phyloP scores from a whole-genome alignment of 305 asterid species.

The Fraxinus baroniana region DNA sequence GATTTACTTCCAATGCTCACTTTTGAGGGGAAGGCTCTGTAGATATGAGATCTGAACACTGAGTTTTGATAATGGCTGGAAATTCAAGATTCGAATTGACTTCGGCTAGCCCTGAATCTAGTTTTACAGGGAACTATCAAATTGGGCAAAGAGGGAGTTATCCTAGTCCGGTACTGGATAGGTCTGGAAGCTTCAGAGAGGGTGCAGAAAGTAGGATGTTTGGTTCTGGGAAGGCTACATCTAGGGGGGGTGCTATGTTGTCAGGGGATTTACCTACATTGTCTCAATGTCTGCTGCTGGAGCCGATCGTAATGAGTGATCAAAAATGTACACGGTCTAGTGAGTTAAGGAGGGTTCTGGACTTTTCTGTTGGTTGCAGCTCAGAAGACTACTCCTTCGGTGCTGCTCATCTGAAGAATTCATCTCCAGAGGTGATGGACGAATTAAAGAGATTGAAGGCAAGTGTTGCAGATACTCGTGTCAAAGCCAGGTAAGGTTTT shows the following conservation, averaged over 20 bases:
- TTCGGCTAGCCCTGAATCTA: constrained; percentile 71
- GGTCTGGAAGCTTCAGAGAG: constrained; percentile 85
- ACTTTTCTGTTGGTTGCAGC: constrained; percentile 55
- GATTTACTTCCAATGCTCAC: constrained; percentile 10
- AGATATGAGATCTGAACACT: constrained; percentile 39
- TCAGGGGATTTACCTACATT: constrained; percentile 57
- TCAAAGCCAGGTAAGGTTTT: constrained; percentile 64
- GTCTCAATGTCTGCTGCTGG: constrained; percentile 70
- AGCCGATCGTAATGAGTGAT: constrained; percentile 65
- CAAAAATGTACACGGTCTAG: constrained; percentile 46
- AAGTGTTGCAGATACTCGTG: constrained; percentile 58
- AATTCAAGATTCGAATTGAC: constrained; percentile 64
- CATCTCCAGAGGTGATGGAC: constrained; percentile 62
- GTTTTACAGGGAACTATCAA: constrained; percentile 63
- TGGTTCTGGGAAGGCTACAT: constrained; percentile 60
- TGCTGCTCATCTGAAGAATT: constrained; percentile 58
- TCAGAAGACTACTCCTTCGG: constrained; percentile 66
- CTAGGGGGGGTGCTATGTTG: constrained; percentile 51
- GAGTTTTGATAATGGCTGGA: constrained; percentile 66
- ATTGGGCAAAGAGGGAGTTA: constrained; percentile 64
- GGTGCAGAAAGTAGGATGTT: constrained; percentile 57
- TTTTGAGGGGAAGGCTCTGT: constrained; percentile 22
- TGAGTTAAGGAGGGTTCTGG: constrained; percentile 72
- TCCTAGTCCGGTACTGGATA: constrained; percentile 58
- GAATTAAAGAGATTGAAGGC: constrained; percentile 68